A percentile compares a stretch with the other conserved stretches of the same genome.
Evolutionary conservation across 208 protist species (phyloP).

Genomic region (Acanthamoeba polyphaga): DNA sequence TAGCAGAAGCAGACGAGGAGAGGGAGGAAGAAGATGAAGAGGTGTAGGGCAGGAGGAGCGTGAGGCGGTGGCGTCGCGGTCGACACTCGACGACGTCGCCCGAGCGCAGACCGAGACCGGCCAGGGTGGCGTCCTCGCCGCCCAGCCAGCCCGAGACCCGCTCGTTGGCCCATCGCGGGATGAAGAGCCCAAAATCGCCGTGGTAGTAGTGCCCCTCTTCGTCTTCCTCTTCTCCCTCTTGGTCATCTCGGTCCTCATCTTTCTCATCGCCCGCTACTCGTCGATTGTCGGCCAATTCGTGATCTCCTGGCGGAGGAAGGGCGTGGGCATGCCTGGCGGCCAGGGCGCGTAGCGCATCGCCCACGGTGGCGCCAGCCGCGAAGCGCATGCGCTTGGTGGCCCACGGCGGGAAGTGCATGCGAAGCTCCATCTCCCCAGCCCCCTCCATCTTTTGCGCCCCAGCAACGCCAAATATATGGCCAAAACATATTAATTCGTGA

Average conservation of each 20-base stretch:
- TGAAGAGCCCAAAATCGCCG: constrained; percentile 14
- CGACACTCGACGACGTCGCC: constrained; percentile 9
- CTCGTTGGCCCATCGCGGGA: constrained; percentile 30
- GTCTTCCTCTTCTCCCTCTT: neutral
- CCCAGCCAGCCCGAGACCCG: constrained; percentile 2
- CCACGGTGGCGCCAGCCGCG: neutral
- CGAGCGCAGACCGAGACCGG: neutral
- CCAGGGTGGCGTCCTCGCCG: neutral
- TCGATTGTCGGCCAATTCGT: too few relatives aligned
- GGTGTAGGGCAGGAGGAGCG: neutral
- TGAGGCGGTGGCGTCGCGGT: neutral
- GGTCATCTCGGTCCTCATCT: neutral
- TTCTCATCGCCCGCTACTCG: too few relatives aligned
- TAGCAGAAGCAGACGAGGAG: neutral
- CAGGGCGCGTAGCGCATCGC: neutral
- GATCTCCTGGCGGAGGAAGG: neutral
- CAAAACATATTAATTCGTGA: too few relatives aligned
- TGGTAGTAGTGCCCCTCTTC: neutral
- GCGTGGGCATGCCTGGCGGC: neutral
- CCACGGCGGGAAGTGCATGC: neutral
- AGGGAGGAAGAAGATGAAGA: neutral
- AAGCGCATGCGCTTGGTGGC: constrained; percentile 5
- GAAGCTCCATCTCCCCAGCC: neutral
- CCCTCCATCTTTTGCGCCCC: neutral
- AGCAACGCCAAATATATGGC: too few relatives aligned